phyloP scores from a whole-genome alignment of 2,329 filamentous ascomycete species.

The Myriosclerotinia duriaeana region DNA sequence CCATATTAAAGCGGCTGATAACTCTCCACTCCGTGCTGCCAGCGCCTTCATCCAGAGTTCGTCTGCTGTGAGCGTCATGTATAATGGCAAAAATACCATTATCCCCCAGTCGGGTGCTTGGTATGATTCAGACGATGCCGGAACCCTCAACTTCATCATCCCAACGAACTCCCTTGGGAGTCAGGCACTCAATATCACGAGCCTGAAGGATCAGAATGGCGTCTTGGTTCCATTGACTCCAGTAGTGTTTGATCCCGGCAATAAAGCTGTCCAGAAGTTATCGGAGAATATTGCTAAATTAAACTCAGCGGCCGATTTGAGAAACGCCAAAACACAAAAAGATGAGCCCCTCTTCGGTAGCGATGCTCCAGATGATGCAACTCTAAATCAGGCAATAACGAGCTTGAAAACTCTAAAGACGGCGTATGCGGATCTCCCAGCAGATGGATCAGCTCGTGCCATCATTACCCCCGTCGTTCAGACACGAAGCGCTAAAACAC shows the following conservation, averaged over 20 bases:
- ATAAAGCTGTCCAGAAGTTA: background rate
- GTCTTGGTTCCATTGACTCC: background rate
- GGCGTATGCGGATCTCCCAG: background rate
- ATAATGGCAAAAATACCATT: background rate
- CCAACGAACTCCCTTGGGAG: background rate
- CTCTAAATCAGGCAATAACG: background rate
- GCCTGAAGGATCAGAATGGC: conserved; percentile 6
- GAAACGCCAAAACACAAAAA: background rate
- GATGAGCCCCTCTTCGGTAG: background rate
- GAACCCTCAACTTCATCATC: conserved; percentile 1
- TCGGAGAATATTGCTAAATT: background rate
- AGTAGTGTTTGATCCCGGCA: background rate
- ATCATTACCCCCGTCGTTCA: background rate
- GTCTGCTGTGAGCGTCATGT: background rate
- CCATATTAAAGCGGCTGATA: background rate
- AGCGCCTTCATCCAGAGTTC: background rate
- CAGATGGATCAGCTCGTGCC: background rate
- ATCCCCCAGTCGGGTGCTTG: background rate
- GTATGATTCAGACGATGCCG: background rate
- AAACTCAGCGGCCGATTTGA: background rate
- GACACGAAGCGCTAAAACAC: background rate
- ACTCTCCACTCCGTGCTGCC: background rate
- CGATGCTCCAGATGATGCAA: conserved; percentile 1
- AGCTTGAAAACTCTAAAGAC: background rate
- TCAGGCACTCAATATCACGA: background rate